A percentile compares a stretch with the other conserved stretches of the same genome.
These are phyloP conservation scores for Fusarium sp. DNA, from an alignment of 2,329 filamentous ascomycete genomes.

Conservation along the genomic window DNA sequence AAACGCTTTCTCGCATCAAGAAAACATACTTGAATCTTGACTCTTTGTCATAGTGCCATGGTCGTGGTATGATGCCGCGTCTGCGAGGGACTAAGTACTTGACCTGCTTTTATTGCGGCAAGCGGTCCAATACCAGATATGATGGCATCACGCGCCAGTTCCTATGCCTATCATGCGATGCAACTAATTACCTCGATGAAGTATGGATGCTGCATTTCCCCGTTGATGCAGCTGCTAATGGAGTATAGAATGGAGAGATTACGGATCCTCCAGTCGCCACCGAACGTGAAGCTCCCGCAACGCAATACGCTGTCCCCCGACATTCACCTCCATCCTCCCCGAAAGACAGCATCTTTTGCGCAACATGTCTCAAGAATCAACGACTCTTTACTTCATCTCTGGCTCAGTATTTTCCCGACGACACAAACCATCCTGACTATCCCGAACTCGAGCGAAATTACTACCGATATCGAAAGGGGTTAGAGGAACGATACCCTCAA, in stretches of 20 bases:
- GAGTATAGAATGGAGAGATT: slow-evolving; percentile 80
- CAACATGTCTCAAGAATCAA: slow-evolving; percentile 88
- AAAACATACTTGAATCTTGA: neutral
- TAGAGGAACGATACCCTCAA: slow-evolving; percentile 89
- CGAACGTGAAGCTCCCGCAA: slow-evolving; percentile 53
- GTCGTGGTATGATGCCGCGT: slow-evolving; percentile 54
- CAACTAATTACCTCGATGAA: slow-evolving; percentile 89
- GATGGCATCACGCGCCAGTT: slow-evolving; percentile 72
- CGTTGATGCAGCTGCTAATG: slow-evolving; percentile 2
- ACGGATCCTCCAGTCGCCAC: slow-evolving; percentile 81
- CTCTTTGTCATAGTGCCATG: neutral
- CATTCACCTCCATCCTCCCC: slow-evolving; percentile 37
- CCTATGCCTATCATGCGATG: slow-evolving; percentile 81
- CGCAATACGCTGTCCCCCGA: slow-evolving; percentile 61
- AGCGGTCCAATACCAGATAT: slow-evolving; percentile 69
- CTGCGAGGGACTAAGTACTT: slow-evolving; percentile 59
- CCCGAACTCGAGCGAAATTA: slow-evolving; percentile 74
- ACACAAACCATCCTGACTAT: slow-evolving; percentile 75
- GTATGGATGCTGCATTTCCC: slow-evolving; percentile 55
- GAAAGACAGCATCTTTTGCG: slow-evolving; percentile 69
- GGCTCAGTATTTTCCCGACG: slow-evolving; percentile 79
- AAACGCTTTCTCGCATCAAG: neutral
- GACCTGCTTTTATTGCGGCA: slow-evolving; percentile 86
- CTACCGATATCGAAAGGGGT: slow-evolving; percentile 74
- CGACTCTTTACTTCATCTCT: slow-evolving; percentile 80